Base-by-base conservation (phyloP, 441 rosid species). In the Biscutella laevigata region DNA sequence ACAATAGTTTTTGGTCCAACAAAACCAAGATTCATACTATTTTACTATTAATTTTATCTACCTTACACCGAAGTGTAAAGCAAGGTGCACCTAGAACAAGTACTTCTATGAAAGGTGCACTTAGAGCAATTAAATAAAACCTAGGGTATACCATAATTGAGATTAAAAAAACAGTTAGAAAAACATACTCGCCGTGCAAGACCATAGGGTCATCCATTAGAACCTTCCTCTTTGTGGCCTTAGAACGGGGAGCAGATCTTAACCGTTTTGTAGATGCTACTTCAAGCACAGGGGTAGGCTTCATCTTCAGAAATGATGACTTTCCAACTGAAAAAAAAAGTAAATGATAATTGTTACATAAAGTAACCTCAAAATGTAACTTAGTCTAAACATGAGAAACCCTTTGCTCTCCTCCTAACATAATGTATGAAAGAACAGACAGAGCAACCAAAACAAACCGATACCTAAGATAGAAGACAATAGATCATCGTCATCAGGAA, bases 111-210 rank as follows among this genome's bases (percentile, higher is more conserved):
- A 52, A 27, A 36, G 22, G 22, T 33, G 45, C 53, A 37, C 33
- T 10, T 16, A 46, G n/a, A 52, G 40, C 42, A 53, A 33, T n/a
- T 9, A 21, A 32, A 48, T 11, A 38, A 38, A 32, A 51, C 24
- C 48, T 24, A 26, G 13, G 25, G 38, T 33, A 35, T 7, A 46
- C 15, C 6, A 50, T 25, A 28, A n/a, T n/a, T n/a, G n/a, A n/a
- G n/a, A 2, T 26, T 12, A 33, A 38, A 48, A 30, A 28, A 5
- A 60, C 1, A 17, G 56, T 19, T 47, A 35, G 40, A 53, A 34
- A 43, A 68, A 81, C 97, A 66, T 89, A 94, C 99, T 94, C 96
- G 84, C 99, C 99, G 40, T 76, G 97, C 73, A 94, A 75, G 73
- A 89, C 97, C 97, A 89, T 84, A 15, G 76, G 67, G 61, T 94